Conservation (phyloP, 1,139 yeast species). For the Pichia sp. region DNA sequence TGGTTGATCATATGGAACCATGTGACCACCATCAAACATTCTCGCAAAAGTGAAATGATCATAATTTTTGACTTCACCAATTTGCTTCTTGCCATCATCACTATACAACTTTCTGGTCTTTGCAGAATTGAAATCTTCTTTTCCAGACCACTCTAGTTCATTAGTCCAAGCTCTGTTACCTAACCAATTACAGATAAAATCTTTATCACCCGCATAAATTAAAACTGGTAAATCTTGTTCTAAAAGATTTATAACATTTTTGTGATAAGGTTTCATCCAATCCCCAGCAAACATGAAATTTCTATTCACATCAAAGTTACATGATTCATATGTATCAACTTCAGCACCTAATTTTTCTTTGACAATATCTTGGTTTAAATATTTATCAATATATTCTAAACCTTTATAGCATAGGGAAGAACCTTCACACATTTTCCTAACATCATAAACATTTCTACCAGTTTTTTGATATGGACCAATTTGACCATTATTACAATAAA, state of each 20-base stretch:
- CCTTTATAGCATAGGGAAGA: slow-evolving; percentile 72
- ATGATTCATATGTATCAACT: slow-evolving; percentile 73
- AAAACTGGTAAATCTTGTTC: slow-evolving; percentile 60
- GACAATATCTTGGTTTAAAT: slow-evolving; percentile 62
- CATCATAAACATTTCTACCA: slow-evolving; percentile 91
- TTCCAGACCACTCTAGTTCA: slow-evolving; percentile 59
- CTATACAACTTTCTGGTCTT: slow-evolving; percentile 33
- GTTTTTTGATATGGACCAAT: slow-evolving; percentile 85
- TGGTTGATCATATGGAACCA: slow-evolving; percentile 54
- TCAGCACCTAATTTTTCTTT: slow-evolving; percentile 88
- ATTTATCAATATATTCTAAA: slow-evolving; percentile 58
- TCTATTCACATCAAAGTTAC: slow-evolving; percentile 80
- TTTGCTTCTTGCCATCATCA: slow-evolving; percentile 36
- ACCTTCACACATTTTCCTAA: slow-evolving; percentile 80
- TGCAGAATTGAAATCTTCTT: slow-evolving; percentile 44
- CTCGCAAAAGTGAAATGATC: slow-evolving; percentile 57
- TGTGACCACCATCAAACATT: slow-evolving; percentile 62
- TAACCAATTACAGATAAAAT: slow-evolving; percentile 81
- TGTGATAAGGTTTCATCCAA: slow-evolving; percentile 84
- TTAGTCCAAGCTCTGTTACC: slow-evolving; percentile 84
- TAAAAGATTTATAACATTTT: slow-evolving; percentile 46
- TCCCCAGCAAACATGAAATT: slow-evolving; percentile 84
- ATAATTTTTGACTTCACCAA: slow-evolving; percentile 55
- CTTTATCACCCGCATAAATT: slow-evolving; percentile 82
- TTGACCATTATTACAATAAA: slow-evolving; percentile 81